Conservation (phyloP, 106 monocot genomes). For the Dendrobium catenatum region DNA sequence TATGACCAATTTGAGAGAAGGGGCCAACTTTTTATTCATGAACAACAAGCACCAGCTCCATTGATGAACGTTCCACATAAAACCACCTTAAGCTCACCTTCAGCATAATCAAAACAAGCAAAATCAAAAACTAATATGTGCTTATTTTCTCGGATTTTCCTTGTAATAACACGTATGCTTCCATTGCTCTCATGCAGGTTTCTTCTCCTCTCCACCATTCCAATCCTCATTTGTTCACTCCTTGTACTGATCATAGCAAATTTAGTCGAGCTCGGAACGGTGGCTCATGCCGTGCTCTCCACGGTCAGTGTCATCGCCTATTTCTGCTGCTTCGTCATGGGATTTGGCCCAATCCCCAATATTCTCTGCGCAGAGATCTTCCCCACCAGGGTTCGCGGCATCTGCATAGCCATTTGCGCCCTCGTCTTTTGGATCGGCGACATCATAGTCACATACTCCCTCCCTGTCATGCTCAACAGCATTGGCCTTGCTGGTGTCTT, state of each 20-base stretch:
- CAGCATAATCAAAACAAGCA: neutral
- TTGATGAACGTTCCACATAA: neutral
- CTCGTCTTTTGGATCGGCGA: conserved; percentile 57
- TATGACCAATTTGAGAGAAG: neutral
- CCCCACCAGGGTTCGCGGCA: conserved; percentile 48
- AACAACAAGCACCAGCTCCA: too few relatives aligned
- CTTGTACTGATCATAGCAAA: conserved; percentile 42
- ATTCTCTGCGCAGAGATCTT: conserved; percentile 60
- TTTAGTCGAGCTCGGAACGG: conserved; percentile 27
- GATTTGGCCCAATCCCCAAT: conserved; percentile 56
- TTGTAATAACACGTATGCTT: neutral
- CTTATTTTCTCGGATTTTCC: neutral
- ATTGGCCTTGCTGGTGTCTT: conserved; percentile 59
- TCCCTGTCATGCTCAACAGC: conserved; percentile 46
- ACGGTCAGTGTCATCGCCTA: conserved; percentile 47
- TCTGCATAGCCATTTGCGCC: conserved; percentile 59
- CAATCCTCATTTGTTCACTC: conserved; percentile 32
- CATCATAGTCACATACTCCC: conserved; percentile 52
- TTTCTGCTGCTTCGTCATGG: conserved; percentile 62
- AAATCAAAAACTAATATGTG: neutral
- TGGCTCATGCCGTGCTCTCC: conserved; percentile 40
- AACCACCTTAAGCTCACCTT: neutral
- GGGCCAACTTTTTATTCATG: neutral
- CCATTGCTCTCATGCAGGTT: conserved; percentile 22
- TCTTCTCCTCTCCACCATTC: conserved; percentile 47